phyloP scores from a whole-genome alignment of 306 rosid species.

The Vigna trinervia region DNA sequence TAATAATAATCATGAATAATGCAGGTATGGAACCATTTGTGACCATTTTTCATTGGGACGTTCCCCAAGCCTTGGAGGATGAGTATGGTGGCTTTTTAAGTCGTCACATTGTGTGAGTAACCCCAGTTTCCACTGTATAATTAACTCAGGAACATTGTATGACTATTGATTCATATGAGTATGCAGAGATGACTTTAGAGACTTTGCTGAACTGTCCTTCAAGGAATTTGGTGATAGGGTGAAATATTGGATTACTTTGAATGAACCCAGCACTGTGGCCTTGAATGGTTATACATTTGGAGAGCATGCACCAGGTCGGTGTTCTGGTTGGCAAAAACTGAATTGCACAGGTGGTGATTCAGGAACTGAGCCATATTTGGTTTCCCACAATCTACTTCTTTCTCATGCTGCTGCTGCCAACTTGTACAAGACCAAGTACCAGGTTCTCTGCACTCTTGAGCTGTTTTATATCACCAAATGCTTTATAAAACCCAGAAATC shows the following conservation, averaged over 20 bases:
- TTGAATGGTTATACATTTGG: constrained; percentile 55
- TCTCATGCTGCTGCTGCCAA: constrained; percentile 69
- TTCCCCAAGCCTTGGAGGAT: constrained; percentile 54
- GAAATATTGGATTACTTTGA: constrained; percentile 73
- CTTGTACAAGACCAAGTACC: constrained; percentile 58
- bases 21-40: constrained; percentile 46
- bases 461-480: not conserved
- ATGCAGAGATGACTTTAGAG: constrained; percentile 58
- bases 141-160: not conserved
- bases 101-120: constrained; percentile 56
- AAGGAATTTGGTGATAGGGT: constrained; percentile 72
- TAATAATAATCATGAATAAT: not conserved
- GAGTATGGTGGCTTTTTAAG: constrained; percentile 64
- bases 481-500: not conserved
- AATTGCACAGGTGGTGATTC: constrained; percentile 72
- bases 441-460: constrained; percentile 49
- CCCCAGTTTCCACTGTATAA: not conserved
- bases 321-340: constrained; percentile 57
- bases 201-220: constrained; percentile 67
- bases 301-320: constrained; percentile 61
- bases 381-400: constrained; percentile 59
- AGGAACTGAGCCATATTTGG: constrained; percentile 70
- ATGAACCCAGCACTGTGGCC: constrained; percentile 59
- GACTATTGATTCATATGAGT: not conserved
- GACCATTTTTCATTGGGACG: constrained; percentile 52